These are phyloP conservation scores for Mortierella sp. DNA, from an alignment of 371 early-diverging fungal species.

Conservation along the genomic window DNA sequence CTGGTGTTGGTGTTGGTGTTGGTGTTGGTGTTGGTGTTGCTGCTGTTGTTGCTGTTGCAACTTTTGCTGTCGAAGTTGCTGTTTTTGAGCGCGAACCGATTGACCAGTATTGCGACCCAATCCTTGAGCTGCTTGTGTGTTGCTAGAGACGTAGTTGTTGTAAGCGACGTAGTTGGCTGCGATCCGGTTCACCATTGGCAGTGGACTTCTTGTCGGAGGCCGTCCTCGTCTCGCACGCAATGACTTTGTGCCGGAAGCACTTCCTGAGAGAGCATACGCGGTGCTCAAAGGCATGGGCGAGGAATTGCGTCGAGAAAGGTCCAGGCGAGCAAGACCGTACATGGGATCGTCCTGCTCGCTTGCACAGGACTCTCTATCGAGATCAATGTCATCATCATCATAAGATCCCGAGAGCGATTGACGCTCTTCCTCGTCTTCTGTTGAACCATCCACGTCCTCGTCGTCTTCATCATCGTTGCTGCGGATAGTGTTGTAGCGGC, in stretches of 20 bases:
- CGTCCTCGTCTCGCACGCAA: conserved; percentile 33
- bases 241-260: conserved; percentile 8
- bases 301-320: conserved; percentile 46
- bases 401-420: conserved; percentile 45
- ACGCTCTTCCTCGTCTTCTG: conserved; percentile 46
- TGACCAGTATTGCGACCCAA: conserved; percentile 38
- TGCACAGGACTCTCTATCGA: conserved; percentile 44
- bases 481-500: conserved; percentile 24
- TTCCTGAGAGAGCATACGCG: conserved; percentile 26
- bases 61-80: conserved; percentile 44
- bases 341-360: conserved; percentile 53
- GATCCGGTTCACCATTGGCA: conserved; percentile 39
- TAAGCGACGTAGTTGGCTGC: conserved; percentile 53
- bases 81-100: conserved; percentile 38
- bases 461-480: conserved; percentile 46
- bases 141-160: conserved; percentile 52
- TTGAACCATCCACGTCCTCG: conserved; percentile 38
- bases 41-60: conserved; percentile 24
- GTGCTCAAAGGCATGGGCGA: conserved; percentile 50
- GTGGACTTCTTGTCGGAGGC: conserved; percentile 35
- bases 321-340: conserved; percentile 46
- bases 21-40: conserved; percentile 34
- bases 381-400: conserved; percentile 44
- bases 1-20: conserved; percentile 23
- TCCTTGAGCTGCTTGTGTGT: conserved; percentile 48